Conservation (phyloP, 257 asterid genomes). For the Solanum pinnatisectum region DNA sequence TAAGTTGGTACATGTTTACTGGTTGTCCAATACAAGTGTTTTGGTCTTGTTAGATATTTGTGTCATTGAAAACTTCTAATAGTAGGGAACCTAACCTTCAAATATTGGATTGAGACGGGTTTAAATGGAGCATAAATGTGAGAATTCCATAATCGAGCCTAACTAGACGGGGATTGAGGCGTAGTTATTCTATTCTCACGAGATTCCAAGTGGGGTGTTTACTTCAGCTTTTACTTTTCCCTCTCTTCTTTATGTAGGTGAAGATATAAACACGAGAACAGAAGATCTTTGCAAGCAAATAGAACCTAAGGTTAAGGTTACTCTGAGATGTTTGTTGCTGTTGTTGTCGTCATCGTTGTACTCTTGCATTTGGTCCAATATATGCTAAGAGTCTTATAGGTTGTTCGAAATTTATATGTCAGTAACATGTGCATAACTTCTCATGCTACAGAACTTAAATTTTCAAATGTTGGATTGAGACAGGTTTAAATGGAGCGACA, state of each 20-base stretch:
- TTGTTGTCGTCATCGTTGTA: neutral
- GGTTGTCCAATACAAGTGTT: neutral
- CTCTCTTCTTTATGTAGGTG: neutral
- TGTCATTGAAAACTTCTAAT: neutral
- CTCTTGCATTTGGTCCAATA: neutral
- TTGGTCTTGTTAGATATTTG: neutral
- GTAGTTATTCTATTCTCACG: neutral
- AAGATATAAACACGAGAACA: neutral
- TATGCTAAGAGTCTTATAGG: neutral
- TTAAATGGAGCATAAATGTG: neutral
- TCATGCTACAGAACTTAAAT: neutral
- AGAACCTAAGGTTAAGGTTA: neutral
- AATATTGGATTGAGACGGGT: neutral
- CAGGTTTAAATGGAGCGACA: neutral
- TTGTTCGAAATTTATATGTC: neutral
- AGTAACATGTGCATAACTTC: neutral
- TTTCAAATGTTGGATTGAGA: neutral
- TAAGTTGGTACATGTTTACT: neutral
- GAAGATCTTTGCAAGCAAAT: neutral
- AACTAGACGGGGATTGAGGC: neutral
- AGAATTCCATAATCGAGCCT: neutral
- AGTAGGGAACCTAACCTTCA: neutral
- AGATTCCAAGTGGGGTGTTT: neutral
- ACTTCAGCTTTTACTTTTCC: neutral
- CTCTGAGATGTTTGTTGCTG: neutral